These are phyloP conservation scores for Nannizzia gypsea DNA, from an alignment of 2,329 filamentous ascomycete genomes.

Conservation along the genomic window DNA sequence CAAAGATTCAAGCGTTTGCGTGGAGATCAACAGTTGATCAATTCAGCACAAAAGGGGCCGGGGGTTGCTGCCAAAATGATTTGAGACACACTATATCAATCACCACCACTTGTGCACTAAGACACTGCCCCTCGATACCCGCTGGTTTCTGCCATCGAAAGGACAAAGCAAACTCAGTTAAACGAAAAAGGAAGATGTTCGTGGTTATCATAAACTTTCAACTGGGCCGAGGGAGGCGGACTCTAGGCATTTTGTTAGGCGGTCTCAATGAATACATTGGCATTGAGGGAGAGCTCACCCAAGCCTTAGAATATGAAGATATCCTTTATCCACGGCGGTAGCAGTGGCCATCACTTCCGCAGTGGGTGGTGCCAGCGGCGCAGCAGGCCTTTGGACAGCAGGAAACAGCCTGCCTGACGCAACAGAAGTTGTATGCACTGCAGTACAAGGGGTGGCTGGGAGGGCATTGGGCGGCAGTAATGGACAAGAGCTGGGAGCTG, in stretches of 20 bases:
- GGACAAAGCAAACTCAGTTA: neutral
- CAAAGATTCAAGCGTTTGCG: neutral
- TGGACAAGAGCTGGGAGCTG: neutral
- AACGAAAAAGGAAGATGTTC: neutral
- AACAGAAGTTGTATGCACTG: neutral
- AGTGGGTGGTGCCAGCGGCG: neutral
- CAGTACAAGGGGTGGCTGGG: conserved; percentile 1
- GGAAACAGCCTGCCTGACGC: neutral
- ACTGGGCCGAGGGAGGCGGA: neutral
- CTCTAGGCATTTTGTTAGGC: neutral
- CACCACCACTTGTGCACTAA: neutral
- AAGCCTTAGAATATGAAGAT: neutral
- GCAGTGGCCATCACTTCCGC: conserved; percentile 2
- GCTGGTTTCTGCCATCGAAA: neutral
- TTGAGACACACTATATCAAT: neutral
- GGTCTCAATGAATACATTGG: neutral
- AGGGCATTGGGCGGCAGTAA: neutral
- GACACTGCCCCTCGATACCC: neutral
- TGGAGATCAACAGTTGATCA: neutral
- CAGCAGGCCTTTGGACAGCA: conserved; percentile 4
- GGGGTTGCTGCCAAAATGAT: neutral
- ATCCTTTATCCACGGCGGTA: neutral
- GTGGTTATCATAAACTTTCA: neutral
- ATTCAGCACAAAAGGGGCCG: neutral
- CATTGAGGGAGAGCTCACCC: neutral